Conservation (phyloP, 495 filamentous ascomycete genomes). For the Trichoderma gamsii region DNA sequence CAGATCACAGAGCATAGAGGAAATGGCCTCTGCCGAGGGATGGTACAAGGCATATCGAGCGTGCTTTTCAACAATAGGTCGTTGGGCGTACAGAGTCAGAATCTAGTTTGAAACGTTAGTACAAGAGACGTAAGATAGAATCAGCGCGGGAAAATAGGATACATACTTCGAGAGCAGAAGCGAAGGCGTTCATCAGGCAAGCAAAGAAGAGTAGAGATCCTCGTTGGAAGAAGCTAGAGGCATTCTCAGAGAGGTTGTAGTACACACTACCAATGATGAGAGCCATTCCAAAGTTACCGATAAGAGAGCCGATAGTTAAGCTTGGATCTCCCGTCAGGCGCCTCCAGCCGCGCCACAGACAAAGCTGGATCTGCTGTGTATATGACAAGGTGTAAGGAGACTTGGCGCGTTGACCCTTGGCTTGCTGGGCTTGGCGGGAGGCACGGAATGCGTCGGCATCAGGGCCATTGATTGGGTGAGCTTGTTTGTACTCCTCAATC, state of each 20-base stretch:
- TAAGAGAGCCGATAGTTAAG: conserved; percentile 60
- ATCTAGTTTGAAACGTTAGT: conserved; percentile 39
- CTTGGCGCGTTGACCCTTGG: conserved; percentile 51
- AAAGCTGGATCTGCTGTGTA: conserved; percentile 62
- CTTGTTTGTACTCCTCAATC: conserved; percentile 62
- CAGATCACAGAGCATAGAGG: conserved; percentile 76
- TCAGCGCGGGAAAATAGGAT: neutral
- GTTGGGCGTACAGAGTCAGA: conserved; percentile 77
- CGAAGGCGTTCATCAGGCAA: conserved; percentile 80
- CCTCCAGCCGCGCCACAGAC: conserved; percentile 67
- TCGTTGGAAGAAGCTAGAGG: conserved; percentile 67
- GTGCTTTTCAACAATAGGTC: conserved; percentile 91
- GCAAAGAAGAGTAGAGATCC: conserved; percentile 87
- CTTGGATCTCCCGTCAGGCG: conserved; percentile 65
- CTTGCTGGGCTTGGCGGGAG: conserved; percentile 60
- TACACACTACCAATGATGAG: conserved; percentile 79
- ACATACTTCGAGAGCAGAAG: conserved; percentile 63
- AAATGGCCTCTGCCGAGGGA: conserved; percentile 77
- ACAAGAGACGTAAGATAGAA: neutral
- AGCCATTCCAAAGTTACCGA: conserved; percentile 69
- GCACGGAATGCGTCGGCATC: conserved; percentile 62
- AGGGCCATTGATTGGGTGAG: conserved; percentile 57
- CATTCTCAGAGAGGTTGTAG: conserved; percentile 59
- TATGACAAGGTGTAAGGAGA: conserved; percentile 78
- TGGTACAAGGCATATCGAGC: conserved; percentile 86